Evolutionary conservation across 164 flowering plant species (phyloP).

Genomic region (Buxus sempervirens): DNA sequence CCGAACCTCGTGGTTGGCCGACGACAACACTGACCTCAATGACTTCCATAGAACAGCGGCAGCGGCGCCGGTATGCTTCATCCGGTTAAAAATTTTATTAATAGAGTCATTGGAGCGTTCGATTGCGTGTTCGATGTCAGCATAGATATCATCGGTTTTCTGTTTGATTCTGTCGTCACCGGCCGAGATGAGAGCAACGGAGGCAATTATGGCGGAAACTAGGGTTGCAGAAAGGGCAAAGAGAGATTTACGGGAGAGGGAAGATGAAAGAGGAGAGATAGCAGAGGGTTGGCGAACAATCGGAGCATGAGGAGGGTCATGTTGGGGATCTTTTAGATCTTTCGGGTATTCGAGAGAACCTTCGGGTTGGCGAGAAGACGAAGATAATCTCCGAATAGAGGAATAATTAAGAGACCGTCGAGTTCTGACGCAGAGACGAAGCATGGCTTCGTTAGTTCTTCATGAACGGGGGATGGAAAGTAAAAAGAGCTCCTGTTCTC

Average conservation of each 20-base stretch:
- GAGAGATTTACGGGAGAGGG: slow-evolving; percentile 26
- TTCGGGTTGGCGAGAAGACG: slow-evolving; percentile 18
- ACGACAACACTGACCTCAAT: slow-evolving; percentile 69
- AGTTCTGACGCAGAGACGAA: slow-evolving; percentile 36
- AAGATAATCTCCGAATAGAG: slow-evolving; percentile 24
- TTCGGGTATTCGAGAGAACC: slow-evolving; percentile 14
- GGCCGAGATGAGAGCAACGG: slow-evolving; percentile 18
- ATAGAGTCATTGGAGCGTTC: slow-evolving; percentile 43
- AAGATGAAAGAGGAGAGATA: slow-evolving; percentile 14
- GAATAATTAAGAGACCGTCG: slow-evolving; percentile 9
- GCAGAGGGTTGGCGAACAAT: slow-evolving; percentile 21
- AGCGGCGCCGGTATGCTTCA: slow-evolving; percentile 74
- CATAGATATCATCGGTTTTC: slow-evolving; percentile 19
- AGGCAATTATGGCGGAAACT: slow-evolving; percentile 29
- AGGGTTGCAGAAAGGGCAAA: slow-evolving; percentile 48
- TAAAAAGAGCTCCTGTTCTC: too few relatives aligned
- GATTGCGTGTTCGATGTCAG: slow-evolving; percentile 34
- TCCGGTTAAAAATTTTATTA: slow-evolving; percentile 35
- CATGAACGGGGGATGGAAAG: neutral
- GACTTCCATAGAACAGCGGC: slow-evolving; percentile 87
- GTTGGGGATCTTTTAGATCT: slow-evolving; percentile 14
- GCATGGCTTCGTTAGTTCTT: slow-evolving; percentile 22
- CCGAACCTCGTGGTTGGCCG: slow-evolving; percentile 84
- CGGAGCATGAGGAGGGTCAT: slow-evolving; percentile 21
- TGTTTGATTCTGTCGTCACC: slow-evolving; percentile 4